phyloP scores from a whole-genome alignment of 176 grass and related monocot genomes.

The Aegilops tauschii region DNA sequence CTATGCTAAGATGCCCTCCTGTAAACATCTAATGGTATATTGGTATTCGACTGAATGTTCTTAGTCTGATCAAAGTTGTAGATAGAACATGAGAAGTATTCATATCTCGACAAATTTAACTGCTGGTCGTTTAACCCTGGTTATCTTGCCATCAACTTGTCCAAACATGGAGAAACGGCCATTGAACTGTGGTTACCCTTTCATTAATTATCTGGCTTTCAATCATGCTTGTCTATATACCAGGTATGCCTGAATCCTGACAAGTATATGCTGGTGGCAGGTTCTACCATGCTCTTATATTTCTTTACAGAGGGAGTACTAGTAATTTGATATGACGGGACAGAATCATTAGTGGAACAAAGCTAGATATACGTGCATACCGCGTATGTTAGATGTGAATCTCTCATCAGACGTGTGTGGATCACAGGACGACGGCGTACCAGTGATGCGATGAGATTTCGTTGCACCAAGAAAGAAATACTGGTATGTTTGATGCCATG shows the following conservation, averaged over 20 bases:
- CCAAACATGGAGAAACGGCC: neutral
- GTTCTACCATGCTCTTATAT: neutral
- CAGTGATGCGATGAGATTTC: neutral
- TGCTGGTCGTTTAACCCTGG: neutral
- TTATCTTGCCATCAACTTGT: neutral
- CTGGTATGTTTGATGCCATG: neutral
- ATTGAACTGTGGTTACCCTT: neutral
- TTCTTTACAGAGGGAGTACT: no score
- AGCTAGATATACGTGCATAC: neutral
- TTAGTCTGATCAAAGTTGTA: neutral
- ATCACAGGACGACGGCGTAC: neutral
- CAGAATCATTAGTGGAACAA: neutral
- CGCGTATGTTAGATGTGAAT: neutral
- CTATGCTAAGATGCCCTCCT: neutral
- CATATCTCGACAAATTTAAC: neutral
- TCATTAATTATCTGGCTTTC: neutral
- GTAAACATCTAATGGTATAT: slow-evolving; percentile 19
- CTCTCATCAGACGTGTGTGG: neutral
- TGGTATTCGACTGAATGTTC: neutral
- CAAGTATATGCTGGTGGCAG: neutral
- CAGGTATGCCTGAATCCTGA: neutral
- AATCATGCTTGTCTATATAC: neutral
- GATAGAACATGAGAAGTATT: neutral
- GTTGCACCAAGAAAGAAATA: neutral
- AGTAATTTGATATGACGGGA: neutral